Percentiles rank a stretch among this genome's conserved stretches.
Conservation (phyloP, 306 rosid genomes). For the Rosa multiflora region DNA sequence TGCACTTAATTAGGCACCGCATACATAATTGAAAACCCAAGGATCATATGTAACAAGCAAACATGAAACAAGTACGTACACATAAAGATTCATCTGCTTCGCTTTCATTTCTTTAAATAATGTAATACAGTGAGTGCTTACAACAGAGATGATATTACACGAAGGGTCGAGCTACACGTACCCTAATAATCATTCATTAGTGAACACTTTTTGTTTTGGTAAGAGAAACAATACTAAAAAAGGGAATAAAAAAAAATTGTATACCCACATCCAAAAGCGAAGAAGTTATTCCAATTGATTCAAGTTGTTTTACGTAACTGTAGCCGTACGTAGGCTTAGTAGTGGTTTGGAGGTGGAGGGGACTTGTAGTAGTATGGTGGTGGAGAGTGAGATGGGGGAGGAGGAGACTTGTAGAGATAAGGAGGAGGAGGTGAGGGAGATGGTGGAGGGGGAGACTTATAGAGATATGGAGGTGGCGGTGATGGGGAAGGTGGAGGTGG, state of each 20-base stretch:
- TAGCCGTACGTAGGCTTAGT: background rate
- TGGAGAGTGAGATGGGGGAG: background rate
- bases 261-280: background rate
- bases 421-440: background rate
- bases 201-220: background rate
- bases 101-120: background rate
- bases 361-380: background rate
- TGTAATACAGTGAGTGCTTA: background rate
- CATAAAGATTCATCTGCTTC: background rate
- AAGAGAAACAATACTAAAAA: background rate
- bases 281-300: background rate
- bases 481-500: slow-evolving; percentile 11
- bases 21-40: background rate
- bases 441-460: background rate
- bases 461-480: background rate
- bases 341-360: slow-evolving; percentile 2
- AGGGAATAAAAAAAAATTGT: background rate
- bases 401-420: background rate
- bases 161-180: background rate
- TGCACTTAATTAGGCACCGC: background rate
- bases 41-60: background rate
- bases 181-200: background rate
- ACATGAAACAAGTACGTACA: background rate
- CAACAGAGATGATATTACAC: background rate
- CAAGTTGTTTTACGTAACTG: background rate